Conservation (phyloP, 805 yeast genomes). For the Tetrapisispora nanseiensis region DNA sequence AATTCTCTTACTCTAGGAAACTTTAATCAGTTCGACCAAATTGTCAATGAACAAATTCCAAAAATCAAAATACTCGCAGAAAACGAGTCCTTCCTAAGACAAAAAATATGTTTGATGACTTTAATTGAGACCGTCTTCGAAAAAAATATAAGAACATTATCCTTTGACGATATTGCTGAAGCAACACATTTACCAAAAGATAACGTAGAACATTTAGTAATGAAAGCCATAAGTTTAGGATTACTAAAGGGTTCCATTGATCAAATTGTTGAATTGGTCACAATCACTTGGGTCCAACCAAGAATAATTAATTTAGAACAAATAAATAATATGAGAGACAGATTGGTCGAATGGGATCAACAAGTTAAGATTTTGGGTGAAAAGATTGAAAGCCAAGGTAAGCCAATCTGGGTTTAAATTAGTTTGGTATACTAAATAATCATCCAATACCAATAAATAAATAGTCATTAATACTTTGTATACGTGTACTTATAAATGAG, state of each 20-base stretch:
- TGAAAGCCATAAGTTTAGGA: slow-evolving; percentile 81
- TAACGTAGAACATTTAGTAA: slow-evolving; percentile 80
- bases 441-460: background rate
- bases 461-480: background rate
- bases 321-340: slow-evolving; percentile 62
- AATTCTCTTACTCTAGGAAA: slow-evolving; percentile 71
- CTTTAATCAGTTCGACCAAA: slow-evolving; percentile 51
- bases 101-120: slow-evolving; percentile 87
- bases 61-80: slow-evolving; percentile 47
- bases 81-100: slow-evolving; percentile 61
- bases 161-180: slow-evolving; percentile 61
- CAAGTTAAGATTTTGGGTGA: slow-evolving; percentile 58
- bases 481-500: background rate
- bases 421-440: too few species aligned
- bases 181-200: slow-evolving; percentile 54
- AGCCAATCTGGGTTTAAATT: slow-evolving; percentile 51
- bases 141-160: slow-evolving; percentile 60
- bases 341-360: slow-evolving; percentile 67
- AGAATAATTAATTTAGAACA: slow-evolving; percentile 79
- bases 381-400: slow-evolving; percentile 52
- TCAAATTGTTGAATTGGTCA: slow-evolving; percentile 69
- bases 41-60: slow-evolving; percentile 32
- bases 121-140: slow-evolving; percentile 81
- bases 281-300: slow-evolving; percentile 93
- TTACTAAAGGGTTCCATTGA: slow-evolving; percentile 85